These are phyloP conservation scores for Wickerhamiella cacticola DNA, from an alignment of 805 yeast genomes.

Conservation along the genomic window DNA sequence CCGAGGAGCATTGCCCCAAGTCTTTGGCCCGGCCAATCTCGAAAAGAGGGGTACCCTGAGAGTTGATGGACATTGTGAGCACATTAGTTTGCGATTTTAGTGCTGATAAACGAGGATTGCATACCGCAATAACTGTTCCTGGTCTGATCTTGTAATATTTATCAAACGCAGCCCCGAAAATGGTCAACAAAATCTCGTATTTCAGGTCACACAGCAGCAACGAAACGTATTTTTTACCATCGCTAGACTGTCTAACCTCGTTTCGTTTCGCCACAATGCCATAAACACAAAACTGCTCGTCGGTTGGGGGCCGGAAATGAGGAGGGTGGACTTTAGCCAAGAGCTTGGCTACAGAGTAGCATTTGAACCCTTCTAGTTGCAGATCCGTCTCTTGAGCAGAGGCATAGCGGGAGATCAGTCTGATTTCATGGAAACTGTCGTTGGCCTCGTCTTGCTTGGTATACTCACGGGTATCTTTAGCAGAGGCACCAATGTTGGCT, in stretches of 20 bases:
- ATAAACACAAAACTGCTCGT: slow-evolving; percentile 67
- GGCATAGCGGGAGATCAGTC: slow-evolving; percentile 29
- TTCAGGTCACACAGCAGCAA: slow-evolving; percentile 58
- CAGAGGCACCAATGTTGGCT: slow-evolving; percentile 11
- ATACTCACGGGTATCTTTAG: neutral
- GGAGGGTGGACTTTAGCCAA: slow-evolving; percentile 61
- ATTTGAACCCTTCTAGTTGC: slow-evolving; percentile 39
- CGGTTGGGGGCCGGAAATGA: slow-evolving; percentile 51
- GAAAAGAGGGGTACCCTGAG: slow-evolving; percentile 41
- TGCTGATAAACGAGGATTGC: slow-evolving; percentile 55
- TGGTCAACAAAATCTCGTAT: slow-evolving; percentile 44
- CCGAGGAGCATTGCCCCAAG: slow-evolving; percentile 53
- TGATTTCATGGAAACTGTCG: neutral
- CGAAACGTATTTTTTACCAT: slow-evolving; percentile 43
- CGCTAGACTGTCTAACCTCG: slow-evolving; percentile 33
- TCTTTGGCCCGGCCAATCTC: slow-evolving; percentile 65
- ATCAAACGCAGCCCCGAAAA: slow-evolving; percentile 57
- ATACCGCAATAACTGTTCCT: slow-evolving; percentile 62
- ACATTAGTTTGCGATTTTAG: slow-evolving; percentile 21
- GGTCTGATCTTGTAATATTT: slow-evolving; percentile 59
- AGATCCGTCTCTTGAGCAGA: slow-evolving; percentile 28
- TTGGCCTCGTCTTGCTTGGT: neutral
- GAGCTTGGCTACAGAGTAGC: slow-evolving; percentile 46
- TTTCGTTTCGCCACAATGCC: slow-evolving; percentile 56
- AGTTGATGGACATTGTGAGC: slow-evolving; percentile 47